Conservation (phyloP, 2,329 filamentous ascomycete genomes). For the Fusarium tricinctum region DNA sequence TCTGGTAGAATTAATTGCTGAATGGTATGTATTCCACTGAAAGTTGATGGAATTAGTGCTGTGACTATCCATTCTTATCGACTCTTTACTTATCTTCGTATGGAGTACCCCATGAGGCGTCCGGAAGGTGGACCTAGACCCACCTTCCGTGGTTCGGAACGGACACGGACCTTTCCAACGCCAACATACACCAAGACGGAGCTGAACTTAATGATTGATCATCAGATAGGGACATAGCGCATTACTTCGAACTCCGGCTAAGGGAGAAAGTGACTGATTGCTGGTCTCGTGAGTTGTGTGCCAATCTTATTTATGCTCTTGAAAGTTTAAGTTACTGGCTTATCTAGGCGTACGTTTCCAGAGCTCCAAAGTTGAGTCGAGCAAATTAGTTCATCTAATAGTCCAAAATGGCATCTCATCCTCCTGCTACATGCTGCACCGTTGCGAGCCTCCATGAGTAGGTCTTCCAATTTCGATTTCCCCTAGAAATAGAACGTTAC, state of each 20-base stretch:
- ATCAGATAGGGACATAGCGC: neutral
- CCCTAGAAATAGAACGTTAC: rapidly evolving
- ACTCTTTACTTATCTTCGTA: neutral
- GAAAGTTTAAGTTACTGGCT: too few relatives aligned
- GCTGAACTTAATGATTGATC: neutral
- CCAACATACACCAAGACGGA: too few relatives aligned
- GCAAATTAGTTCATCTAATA: neutral
- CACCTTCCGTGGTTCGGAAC: conserved; percentile 38
- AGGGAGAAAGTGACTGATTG: too few relatives aligned
- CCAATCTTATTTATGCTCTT: too few relatives aligned
- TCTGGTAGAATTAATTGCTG: neutral
- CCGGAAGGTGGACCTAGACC: conserved; percentile 10
- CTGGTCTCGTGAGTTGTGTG: too few relatives aligned
- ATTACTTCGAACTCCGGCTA: too few relatives aligned
- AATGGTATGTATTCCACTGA: neutral
- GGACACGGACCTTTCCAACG: conserved; percentile 9
- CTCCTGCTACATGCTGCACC: conserved; percentile 29
- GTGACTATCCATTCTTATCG: neutral
- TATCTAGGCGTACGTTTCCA: neutral
- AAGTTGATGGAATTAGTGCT: neutral
- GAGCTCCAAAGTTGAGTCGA: too few relatives aligned
- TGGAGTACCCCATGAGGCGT: neutral
- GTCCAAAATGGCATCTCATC: conserved; percentile 23
- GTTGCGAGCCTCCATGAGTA: conserved; percentile 27
- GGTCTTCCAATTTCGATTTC: rapidly evolving